Percentiles rank a stretch among this genome's conserved stretches.
phyloP scores from a whole-genome alignment of 179 eudicot species.

The Beta macrorhiza region DNA sequence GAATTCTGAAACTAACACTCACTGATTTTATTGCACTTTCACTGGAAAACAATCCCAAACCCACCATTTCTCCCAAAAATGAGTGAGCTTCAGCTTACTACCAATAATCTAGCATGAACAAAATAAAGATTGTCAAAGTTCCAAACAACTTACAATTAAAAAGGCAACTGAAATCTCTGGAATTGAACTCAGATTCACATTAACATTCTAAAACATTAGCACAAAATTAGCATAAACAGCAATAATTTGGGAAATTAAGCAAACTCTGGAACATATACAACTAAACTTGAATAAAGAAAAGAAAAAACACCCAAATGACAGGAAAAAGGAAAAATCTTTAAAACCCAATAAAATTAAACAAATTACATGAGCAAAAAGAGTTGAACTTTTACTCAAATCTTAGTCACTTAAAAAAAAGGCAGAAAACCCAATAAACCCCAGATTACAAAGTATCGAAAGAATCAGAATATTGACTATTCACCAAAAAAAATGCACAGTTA shows the following conservation, averaged over 20 bases:
- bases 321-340: not conserved
- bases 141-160: not conserved
- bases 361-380: not conserved
- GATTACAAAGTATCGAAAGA: not conserved
- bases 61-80: conserved; percentile 45
- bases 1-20: conserved; percentile 66
- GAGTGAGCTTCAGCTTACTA: conserved; percentile 14
- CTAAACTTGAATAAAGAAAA: no score
- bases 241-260: not conserved
- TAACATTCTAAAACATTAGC: not conserved
- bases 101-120: conserved; percentile 25
- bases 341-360: not conserved
- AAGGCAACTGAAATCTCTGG: not conserved
- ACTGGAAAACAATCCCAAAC: conserved; percentile 46
- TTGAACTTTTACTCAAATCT: not conserved
- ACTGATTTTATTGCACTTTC: conserved; percentile 46
- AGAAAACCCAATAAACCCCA: conserved; percentile 6
- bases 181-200: not conserved
- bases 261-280: not conserved
- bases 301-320: not conserved
- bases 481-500: not conserved
- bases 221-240: not conserved
- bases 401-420: not conserved
- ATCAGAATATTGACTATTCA: conserved; percentile 18
- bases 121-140: conserved; percentile 14